Conservation (phyloP, 169 alveolate genomes). For the Eimeria acervulina region DNA sequence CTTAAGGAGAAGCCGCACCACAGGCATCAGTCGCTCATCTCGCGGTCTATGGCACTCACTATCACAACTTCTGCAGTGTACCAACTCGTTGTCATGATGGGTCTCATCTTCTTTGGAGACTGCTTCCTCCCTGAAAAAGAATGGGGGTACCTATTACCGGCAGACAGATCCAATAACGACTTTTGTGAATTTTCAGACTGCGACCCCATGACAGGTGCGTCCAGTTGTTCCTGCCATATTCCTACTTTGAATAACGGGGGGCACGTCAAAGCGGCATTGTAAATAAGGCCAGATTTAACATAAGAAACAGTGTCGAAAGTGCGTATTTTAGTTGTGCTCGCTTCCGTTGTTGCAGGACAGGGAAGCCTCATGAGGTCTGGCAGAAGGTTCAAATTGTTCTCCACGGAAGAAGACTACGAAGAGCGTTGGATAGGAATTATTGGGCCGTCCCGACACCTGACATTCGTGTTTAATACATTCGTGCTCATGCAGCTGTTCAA, state of each 20-base stretch:
- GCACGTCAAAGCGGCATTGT: neutral
- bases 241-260: neutral
- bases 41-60: conserved; percentile 88
- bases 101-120: conserved; percentile 91
- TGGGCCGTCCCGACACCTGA: conserved; percentile 92
- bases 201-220: conserved; percentile 65
- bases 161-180: conserved; percentile 30
- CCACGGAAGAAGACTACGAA: conserved; percentile 84
- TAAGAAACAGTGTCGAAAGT: neutral
- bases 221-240: neutral
- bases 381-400: conserved; percentile 73
- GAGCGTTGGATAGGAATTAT: conserved; percentile 69
- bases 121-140: conserved; percentile 91
- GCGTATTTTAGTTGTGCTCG: neutral
- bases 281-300: neutral
- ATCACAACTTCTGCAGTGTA: conserved; percentile 88
- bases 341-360: conserved; percentile 88
- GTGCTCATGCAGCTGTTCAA: conserved; percentile 92
- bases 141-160: conserved; percentile 79
- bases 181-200: conserved; percentile 86
- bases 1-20: conserved; percentile 93
- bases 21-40: conserved; percentile 92
- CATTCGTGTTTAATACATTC: conserved; percentile 94
- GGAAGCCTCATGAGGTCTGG: conserved; percentile 84
- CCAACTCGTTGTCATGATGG: conserved; percentile 86